Base-by-base conservation (phyloP, 176 grass and related monocot genomes). In the Oryza longistaminata region DNA sequence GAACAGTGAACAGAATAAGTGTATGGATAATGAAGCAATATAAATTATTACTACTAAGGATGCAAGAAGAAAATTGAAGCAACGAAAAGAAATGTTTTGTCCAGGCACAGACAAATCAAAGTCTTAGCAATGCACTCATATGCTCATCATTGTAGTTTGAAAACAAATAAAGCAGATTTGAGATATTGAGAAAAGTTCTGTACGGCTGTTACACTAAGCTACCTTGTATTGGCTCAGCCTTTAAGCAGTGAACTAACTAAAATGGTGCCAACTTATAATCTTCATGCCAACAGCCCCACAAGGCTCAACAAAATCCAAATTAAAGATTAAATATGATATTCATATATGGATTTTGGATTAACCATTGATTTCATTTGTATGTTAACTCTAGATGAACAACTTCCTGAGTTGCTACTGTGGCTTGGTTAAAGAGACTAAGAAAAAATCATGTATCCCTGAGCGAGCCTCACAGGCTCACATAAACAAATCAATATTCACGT, bases 1-100 rank as follows among this genome's bases (percentile, higher is more conserved):
- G 2, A 82, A 76, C 49, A 80, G 75, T 64, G 11, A 82, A 82
- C 25, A 71, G 5, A 21, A 13, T 70, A 76, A 82, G 40, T 7
- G 35, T 15, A 50, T 82, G 1, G 39, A 40, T 8, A 40, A 40
- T 40, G 39, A 6, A 40, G 39, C 39, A 40, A 40, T 40, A 40
- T 40, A 40, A 40, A 40, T 40, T 40, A 40, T 8, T 40, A 40
- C 6, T 40, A 40, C 6, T 9, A 40, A 40, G 39, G 39, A 40
- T 40, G 39, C 39, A 8, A 40, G 39, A 40, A 40, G 39, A 40
- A 40, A 40, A 40, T 40, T 40, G 39, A 40, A 40, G 39, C 39
- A 40, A 40, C 7, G 39, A 40, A 40, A 40, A 40, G 39, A 40
- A 40, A 40, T 43, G 42, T 43, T 43, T 43, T 43, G 42, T 43